phyloP scores from a whole-genome alignment of 1,139 yeast species.

The Lizanozyma gosingica region DNA sequence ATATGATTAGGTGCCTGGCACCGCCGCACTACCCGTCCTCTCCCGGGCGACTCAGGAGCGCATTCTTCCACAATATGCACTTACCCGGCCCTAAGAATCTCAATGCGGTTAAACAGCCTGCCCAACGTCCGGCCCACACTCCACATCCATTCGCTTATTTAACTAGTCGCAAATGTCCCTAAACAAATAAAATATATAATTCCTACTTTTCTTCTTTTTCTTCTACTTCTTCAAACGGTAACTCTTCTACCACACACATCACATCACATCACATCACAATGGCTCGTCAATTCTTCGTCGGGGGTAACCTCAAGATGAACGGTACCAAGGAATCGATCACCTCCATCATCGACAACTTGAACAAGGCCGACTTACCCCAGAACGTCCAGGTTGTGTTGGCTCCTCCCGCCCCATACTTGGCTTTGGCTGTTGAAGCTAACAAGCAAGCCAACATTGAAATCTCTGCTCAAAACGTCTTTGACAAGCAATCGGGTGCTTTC shows the following conservation, averaged over 20 bases:
- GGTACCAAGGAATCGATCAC: slow-evolving; percentile 85
- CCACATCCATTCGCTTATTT: no score
- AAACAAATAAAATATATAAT: no score
- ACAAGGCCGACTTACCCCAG: slow-evolving; percentile 64
- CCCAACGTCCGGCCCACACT: no score
- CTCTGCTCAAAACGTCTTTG: slow-evolving; percentile 86
- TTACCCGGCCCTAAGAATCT: not conserved
- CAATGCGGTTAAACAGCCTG: not conserved
- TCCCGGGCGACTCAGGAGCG: not conserved
- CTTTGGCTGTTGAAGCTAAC: slow-evolving; percentile 61
- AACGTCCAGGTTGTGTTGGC: slow-evolving; percentile 87
- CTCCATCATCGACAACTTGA: slow-evolving; percentile 74
- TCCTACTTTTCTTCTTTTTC: no score
- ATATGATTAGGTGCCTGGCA: no score
- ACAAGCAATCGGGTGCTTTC: slow-evolving; percentile 89
- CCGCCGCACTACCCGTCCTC: not conserved
- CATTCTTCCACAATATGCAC: not conserved
- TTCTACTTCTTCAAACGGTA: no score
- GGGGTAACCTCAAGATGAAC: slow-evolving; percentile 99
- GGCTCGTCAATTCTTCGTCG: slow-evolving; percentile 95
- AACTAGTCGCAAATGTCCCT: no score
- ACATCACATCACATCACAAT: no score
- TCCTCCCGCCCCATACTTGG: slow-evolving; percentile 92
- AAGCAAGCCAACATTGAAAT: slow-evolving; percentile 60
- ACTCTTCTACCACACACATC: no score